Conservation (phyloP, 768 basidiomycete genomes). For the Sarcomyxa edulis region DNA sequence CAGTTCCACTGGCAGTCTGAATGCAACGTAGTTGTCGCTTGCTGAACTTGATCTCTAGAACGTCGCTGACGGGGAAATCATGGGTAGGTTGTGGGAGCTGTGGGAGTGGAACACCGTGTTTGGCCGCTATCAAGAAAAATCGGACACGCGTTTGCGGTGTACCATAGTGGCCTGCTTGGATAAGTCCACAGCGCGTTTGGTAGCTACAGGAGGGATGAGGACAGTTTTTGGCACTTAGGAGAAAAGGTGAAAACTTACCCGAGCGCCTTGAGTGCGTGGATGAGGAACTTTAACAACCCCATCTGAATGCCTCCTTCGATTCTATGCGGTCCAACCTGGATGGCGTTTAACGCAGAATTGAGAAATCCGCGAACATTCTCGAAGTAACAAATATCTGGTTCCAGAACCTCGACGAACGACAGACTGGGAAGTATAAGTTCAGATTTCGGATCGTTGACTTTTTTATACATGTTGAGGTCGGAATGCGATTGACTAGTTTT, state of each 20-base stretch:
- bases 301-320: conserved; percentile 61
- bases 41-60: conserved; percentile 47
- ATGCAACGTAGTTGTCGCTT: conserved; percentile 37
- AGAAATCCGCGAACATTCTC: conserved; percentile 55
- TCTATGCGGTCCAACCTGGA: conserved; percentile 33
- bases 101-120: conserved; percentile 36
- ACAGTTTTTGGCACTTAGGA: background rate
- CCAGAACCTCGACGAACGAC: conserved; percentile 43
- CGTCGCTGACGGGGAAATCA: conserved; percentile 36
- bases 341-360: conserved; percentile 33
- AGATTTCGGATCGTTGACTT: conserved; percentile 61
- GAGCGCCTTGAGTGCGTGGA: conserved; percentile 59
- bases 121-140: conserved; percentile 49
- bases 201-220: conserved; percentile 29
- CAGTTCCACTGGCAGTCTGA: conserved; percentile 40
- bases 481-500: conserved; percentile 69
- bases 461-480: conserved; percentile 62
- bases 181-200: conserved; percentile 42
- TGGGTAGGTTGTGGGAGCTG: conserved; percentile 53
- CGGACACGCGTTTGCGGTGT: conserved; percentile 49
- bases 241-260: conserved; percentile 33
- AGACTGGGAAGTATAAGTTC: conserved; percentile 61
- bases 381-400: conserved; percentile 37
- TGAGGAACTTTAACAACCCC: conserved; percentile 69
- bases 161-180: conserved; percentile 55